Base-by-base conservation (phyloP, 2,329 filamentous ascomycete genomes). In the Hortaea werneckii region DNA sequence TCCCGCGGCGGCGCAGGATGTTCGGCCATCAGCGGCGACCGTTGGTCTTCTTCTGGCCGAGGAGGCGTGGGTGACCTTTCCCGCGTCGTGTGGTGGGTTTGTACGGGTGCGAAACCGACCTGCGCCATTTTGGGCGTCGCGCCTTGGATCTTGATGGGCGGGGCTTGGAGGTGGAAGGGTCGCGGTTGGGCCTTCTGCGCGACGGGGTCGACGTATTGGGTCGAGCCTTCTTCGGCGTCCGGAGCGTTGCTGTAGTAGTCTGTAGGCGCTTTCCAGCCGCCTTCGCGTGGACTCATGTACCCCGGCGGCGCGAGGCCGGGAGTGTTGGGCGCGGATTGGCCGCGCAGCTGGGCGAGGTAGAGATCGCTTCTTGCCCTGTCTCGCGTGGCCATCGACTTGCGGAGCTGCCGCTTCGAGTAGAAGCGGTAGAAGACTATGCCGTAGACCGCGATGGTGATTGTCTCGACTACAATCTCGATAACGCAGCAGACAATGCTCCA, bases 401-500 rank as follows among this genome's bases (percentile, higher is more conserved):
- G 82, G 52, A 98, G 85, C 65, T 85, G 85, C 65, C 87, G 85
- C 78, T 96, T 98, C 55, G 85, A 88, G 79, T 89, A 95, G 77
- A 94, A 94, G 58, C 92, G 85, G 76, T 94, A 96, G 75, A 96
- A 95, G 65, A 95, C 82, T 62, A 95, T 78, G 61, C 79, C 87
- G 76, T 98, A 98, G 60, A 98, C 86, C 44, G 81, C 74, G 65
- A 98, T 94, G 62, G 85, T 87, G 62, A 96, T 83, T 55, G 86
- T 78, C 64, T 96, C 92, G 58, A 98, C 77, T 50, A 95, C 85
- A 55, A 98, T 77, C 68, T 98, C 92, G 65, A 98, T 96, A 63
- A 98, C 84, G 69, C 89, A 89, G 77, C 92, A 98, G 64, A 98
- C 85, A 52, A 98, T 76, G 37, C 84, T 78, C 92, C 92, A 98